Evolutionary conservation across 495 filamentous ascomycete genomes (phyloP).

Genomic region (Xylaria cubensis): DNA sequence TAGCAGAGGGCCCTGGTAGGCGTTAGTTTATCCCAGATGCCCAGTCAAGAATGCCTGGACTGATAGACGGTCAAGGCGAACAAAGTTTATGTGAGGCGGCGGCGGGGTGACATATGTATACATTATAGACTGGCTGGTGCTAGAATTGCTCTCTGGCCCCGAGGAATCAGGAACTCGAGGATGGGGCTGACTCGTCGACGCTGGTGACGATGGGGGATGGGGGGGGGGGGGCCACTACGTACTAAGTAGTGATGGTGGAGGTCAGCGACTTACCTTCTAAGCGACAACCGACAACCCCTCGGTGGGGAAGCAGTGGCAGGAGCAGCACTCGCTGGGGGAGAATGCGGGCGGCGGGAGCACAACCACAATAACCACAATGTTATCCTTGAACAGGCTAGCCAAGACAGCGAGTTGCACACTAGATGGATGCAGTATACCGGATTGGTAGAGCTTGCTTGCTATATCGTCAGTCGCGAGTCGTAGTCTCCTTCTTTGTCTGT

Average conservation of each 20-base stretch:
- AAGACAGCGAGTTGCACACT: constrained; percentile 1
- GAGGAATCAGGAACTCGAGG: neutral
- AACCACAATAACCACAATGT: neutral
- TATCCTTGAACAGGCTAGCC: constrained; percentile 6
- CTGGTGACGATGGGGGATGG: constrained; percentile 4
- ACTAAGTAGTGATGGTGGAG: neutral
- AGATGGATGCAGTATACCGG: neutral
- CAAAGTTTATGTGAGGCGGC: constrained; percentile 1
- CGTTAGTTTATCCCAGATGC: neutral
- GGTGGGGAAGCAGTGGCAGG: neutral
- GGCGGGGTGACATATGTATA: constrained; percentile 3
- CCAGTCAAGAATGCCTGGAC: neutral
- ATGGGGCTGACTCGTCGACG: constrained; percentile 11
- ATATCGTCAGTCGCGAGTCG: neutral
- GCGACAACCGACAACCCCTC: constrained; percentile 2
- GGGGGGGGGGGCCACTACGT: neutral
- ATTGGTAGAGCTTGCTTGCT: neutral
- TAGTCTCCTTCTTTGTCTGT: neutral
- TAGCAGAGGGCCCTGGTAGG: constrained; percentile 2
- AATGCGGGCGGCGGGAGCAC: constrained; percentile 2
- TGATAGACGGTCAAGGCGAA: neutral
- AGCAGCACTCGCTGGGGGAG: neutral
- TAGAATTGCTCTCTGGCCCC: neutral
- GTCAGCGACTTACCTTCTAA: constrained; percentile 8
- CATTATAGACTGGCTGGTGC: neutral